phyloP scores from a whole-genome alignment of 768 basidiomycete genomes.

The Lentinula sp. region DNA sequence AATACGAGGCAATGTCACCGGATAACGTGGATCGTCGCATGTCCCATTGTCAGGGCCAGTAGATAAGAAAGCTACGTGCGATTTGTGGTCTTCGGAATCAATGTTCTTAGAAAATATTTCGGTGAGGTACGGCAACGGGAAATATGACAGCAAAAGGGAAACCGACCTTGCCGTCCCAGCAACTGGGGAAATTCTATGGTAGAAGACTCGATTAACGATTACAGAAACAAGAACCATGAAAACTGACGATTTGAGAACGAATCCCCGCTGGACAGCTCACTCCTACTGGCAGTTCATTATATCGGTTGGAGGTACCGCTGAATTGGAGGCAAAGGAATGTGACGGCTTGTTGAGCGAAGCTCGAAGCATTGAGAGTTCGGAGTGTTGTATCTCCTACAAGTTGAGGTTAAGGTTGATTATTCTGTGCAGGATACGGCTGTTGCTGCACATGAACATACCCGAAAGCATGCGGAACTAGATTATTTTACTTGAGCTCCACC shows the following conservation, averaged over 20 bases:
- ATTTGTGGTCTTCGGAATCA: slow-evolving; percentile 33
- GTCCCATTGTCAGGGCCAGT: slow-evolving; percentile 35
- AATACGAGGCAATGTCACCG: slow-evolving; percentile 33
- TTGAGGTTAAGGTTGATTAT: background rate
- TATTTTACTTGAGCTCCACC: background rate
- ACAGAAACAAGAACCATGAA: background rate
- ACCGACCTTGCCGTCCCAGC: slow-evolving; percentile 28
- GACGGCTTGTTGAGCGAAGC: slow-evolving; percentile 30
- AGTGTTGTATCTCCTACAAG: slow-evolving; percentile 24
- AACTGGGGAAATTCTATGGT: slow-evolving; percentile 23
- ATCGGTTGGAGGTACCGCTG: slow-evolving; percentile 21
- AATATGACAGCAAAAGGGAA: background rate
- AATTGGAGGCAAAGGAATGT: slow-evolving; percentile 37
- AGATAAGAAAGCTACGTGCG: slow-evolving; percentile 33
- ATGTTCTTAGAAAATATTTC: slow-evolving; percentile 19
- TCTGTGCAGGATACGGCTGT: background rate
- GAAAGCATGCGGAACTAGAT: slow-evolving; percentile 7
- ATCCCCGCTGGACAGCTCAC: slow-evolving; percentile 14
- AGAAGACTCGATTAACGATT: background rate
- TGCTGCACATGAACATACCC: background rate
- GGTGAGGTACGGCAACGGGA: background rate
- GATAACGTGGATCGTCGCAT: slow-evolving; percentile 28
- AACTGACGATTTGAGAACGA: slow-evolving; percentile 14
- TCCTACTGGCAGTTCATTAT: slow-evolving; percentile 13
- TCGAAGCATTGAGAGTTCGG: slow-evolving; percentile 24